phyloP scores from a whole-genome alignment of 495 filamentous ascomycete species.

The Margaritispora aquatica region DNA sequence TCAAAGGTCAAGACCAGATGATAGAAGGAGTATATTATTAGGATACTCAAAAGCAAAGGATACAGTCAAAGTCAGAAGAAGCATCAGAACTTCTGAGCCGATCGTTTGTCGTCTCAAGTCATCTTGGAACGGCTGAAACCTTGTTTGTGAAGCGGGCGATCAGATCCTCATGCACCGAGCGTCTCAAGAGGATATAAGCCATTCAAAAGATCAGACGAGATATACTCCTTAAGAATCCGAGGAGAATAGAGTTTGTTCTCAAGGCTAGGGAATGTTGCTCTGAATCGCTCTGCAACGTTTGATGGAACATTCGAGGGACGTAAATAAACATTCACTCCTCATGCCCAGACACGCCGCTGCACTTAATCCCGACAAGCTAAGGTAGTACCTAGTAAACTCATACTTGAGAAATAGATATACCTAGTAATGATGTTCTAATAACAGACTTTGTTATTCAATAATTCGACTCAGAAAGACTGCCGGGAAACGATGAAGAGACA shows the following conservation, averaged over 20 bases:
- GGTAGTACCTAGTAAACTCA: too few relatives aligned
- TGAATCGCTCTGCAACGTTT: neutral
- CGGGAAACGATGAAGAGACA: too few relatives aligned
- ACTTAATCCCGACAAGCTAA: too few relatives aligned
- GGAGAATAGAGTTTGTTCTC: neutral
- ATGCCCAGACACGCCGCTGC: too few relatives aligned
- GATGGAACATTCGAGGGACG: too few relatives aligned
- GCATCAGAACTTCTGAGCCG: slow-evolving; percentile 1
- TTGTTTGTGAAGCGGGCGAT: neutral
- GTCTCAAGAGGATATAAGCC: neutral
- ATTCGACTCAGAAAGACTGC: too few relatives aligned
- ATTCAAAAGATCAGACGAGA: neutral
- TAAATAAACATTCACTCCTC: too few relatives aligned
- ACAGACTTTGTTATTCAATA: too few relatives aligned
- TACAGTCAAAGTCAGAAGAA: neutral
- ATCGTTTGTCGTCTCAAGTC: neutral
- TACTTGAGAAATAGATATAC: too few relatives aligned
- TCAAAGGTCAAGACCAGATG: neutral
- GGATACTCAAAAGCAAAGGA: neutral
- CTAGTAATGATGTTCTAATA: too few relatives aligned
- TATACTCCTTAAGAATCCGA: neutral
- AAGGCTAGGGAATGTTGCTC: neutral
- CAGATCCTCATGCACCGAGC: neutral
- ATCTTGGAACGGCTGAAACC: neutral
- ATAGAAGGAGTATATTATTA: neutral